Conservation (phyloP, 768 basidiomycete genomes). For the Suillus brevipes region DNA sequence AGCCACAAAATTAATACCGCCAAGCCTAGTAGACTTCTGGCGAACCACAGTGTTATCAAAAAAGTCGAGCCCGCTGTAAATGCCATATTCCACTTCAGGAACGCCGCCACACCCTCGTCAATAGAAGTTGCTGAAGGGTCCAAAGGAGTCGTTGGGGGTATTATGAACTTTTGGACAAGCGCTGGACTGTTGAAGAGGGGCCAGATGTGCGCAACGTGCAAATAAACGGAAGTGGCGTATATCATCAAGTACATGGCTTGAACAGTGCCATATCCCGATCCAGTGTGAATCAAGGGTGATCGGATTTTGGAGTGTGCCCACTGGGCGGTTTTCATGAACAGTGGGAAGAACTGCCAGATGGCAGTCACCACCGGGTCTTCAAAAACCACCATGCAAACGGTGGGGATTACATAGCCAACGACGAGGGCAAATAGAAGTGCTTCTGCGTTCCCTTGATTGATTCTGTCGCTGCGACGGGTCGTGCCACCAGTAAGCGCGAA, state of each 20-base stretch:
- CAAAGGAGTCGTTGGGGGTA: conserved; percentile 6
- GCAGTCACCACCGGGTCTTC: conserved; percentile 46
- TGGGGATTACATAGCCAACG: conserved; percentile 44
- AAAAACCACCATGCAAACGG: conserved; percentile 42
- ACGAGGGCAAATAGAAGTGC: conserved; percentile 46
- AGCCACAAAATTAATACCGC: conserved; percentile 41
- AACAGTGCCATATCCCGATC: conserved; percentile 10
- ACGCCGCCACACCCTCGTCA: conserved; percentile 25
- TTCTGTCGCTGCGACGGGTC: conserved; percentile 7
- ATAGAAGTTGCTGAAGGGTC: not conserved
- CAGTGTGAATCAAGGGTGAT: not conserved
- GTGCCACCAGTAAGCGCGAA: conserved; percentile 42
- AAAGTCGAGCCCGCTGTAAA: conserved; percentile 40
- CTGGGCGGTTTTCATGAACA: conserved; percentile 41
- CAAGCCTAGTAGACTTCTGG: conserved; percentile 32
- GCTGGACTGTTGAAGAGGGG: not conserved
- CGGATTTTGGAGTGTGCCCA: conserved; percentile 39
- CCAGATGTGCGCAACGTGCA: conserved; percentile 22
- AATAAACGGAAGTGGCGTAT: conserved; percentile 23
- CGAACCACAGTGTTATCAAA: conserved; percentile 50
- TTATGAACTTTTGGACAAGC: conserved; percentile 5
- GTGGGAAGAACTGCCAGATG: conserved; percentile 52
- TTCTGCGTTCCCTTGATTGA: conserved; percentile 46
- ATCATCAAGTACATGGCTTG: conserved; percentile 12
- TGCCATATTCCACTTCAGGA: conserved; percentile 50